Evolutionary conservation across 306 rosid genomes (phyloP), one percentile per base, ranked within the genome.

Genomic region (Lathyrus aphaca): DNA sequence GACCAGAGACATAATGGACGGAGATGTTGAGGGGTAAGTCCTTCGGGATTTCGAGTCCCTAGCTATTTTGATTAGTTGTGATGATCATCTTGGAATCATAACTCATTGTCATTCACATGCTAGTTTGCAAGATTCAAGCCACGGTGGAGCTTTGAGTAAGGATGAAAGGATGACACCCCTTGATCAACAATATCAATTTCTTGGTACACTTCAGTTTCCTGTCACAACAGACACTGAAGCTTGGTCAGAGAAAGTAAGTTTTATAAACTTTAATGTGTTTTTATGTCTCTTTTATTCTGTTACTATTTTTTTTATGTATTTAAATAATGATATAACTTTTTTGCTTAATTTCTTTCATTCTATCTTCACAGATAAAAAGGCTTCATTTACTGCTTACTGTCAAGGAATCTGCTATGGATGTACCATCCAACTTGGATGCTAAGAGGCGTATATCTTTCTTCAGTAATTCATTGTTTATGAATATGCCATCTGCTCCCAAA

Each of bases 321-420:
- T 27, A 32, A 8, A n/a, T 70, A 40, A 32, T 74, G 51, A 14
- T 68, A 44, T 56, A 21, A 37, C 45, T 61, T 71, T 16, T 78
- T 68, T 15, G 5, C 46, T 49, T 59, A 58, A 32, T 67, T 73
- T 74, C 53, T 78, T 38, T 77, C 32, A 45, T 46, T 79, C 70
- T 69, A 65, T 77, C 37, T 81, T 57, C 72, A 69, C 83, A 94
- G 98, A 85, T 94, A 44, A 79, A 84, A 77, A 90, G 98, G 80
- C 82, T 94, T 69, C 97, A 87, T 49, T 84, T 94, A 53, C 77
- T 94, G 90, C 97, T 94, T 68, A 94, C 96, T 17, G 96, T 86
- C 71, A 94, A 68, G 86, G 98, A 94, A 82, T 94, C 98, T 71
- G 98, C 98, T 49, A 90, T 90, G 98, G 98, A 94, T 67, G 97